A percentile compares a stretch with the other conserved stretches of the same genome.
Conservation (phyloP, 257 asterid species). For the Plantago major region DNA sequence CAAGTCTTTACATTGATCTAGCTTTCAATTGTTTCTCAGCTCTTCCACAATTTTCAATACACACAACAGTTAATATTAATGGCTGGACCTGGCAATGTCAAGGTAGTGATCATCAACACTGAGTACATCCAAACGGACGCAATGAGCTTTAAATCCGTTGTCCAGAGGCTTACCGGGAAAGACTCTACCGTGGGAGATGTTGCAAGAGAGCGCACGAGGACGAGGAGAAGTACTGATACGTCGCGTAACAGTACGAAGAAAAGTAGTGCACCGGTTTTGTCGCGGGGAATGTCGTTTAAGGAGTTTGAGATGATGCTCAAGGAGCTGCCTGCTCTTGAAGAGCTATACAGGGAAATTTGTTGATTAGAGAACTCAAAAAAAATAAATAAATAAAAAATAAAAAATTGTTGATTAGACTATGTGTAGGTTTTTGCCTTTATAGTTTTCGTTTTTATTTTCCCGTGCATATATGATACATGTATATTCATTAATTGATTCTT, state of each 20-base stretch:
- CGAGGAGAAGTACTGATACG: neutral
- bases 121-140: conserved; percentile 60
- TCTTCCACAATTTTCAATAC: neutral
- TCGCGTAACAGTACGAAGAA: neutral
- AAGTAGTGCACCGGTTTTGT: conserved; percentile 16
- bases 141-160: conserved; percentile 60
- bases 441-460: too few relatives aligned
- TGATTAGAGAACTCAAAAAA: too few relatives aligned
- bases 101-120: conserved; percentile 61
- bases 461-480: neutral
- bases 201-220: neutral
- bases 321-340: conserved; percentile 37
- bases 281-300: conserved; percentile 33
- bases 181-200: conserved; percentile 21
- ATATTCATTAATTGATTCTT: conserved; percentile 5
- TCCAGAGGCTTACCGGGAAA: conserved; percentile 66
- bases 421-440: neutral
- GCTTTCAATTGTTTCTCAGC: too few relatives aligned
- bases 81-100: conserved; percentile 28
- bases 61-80: neutral
- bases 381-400: too few relatives aligned
- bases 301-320: conserved; percentile 35
- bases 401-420: neutral
- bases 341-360: conserved; percentile 18
- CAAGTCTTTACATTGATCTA: neutral